Conservation (phyloP, 495 filamentous ascomycete genomes). For the Aspergillus hancockii region DNA sequence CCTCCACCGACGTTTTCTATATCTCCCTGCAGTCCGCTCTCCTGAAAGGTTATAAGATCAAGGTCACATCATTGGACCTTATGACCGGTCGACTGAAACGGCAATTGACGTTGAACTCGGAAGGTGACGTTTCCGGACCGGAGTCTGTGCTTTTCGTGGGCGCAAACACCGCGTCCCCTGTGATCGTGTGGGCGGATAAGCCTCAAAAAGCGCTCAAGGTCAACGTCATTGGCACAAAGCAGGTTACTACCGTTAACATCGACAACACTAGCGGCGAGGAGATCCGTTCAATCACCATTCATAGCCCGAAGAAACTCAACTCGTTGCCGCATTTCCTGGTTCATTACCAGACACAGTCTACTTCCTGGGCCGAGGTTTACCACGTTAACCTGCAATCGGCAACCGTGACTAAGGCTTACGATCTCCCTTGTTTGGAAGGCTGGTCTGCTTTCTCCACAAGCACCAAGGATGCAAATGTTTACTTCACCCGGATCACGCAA, state of each 20-base stretch:
- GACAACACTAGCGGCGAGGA: slow-evolving; percentile 56
- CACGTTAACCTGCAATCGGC: slow-evolving; percentile 72
- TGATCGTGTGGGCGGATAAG: slow-evolving; percentile 82
- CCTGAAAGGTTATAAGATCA: slow-evolving; percentile 68
- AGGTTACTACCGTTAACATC: slow-evolving; percentile 49
- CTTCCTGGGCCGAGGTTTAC: slow-evolving; percentile 83
- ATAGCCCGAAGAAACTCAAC: slow-evolving; percentile 69
- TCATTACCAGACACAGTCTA: slow-evolving; percentile 68
- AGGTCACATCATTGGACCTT: slow-evolving; percentile 70
- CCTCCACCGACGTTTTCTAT: slow-evolving; percentile 71
- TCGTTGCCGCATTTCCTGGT: slow-evolving; percentile 80
- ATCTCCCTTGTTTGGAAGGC: slow-evolving; percentile 66
- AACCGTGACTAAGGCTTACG: slow-evolving; percentile 69
- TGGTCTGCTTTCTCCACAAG: slow-evolving; percentile 77
- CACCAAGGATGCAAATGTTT: slow-evolving; percentile 76
- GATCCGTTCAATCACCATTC: slow-evolving; percentile 66
- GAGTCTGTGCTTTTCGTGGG: slow-evolving; percentile 79
- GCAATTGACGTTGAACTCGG: slow-evolving; percentile 67
- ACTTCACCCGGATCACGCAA: slow-evolving; percentile 78
- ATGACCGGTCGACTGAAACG: slow-evolving; percentile 66
- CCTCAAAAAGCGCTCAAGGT: slow-evolving; percentile 66
- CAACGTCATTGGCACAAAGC: slow-evolving; percentile 78
- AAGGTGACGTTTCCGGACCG: slow-evolving; percentile 65
- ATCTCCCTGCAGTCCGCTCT: slow-evolving; percentile 70
- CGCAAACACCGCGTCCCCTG: slow-evolving; percentile 76